Percentiles rank a stretch among this genome's conserved stretches.
phyloP scores from a whole-genome alignment of 2,329 filamentous ascomycete genomes.

The Aspergillus fijiensis region DNA sequence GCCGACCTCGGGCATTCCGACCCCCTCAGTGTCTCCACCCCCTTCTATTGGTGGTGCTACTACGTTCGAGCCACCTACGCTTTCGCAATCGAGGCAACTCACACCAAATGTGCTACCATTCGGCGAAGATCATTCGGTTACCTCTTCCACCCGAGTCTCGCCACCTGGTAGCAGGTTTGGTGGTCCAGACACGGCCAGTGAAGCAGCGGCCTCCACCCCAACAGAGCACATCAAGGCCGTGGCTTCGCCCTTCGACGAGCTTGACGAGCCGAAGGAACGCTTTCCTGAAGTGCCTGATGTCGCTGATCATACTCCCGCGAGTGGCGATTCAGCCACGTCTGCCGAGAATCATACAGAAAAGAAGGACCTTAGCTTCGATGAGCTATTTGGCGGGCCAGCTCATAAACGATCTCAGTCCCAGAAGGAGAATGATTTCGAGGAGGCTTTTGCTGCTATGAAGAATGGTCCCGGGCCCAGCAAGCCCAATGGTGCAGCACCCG shows the following conservation, averaged over 20 bases:
- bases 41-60: conserved; percentile 25
- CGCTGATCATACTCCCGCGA: conserved; percentile 21
- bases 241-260: conserved; percentile 37
- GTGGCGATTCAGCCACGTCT: conserved; percentile 49
- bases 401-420: conserved; percentile 48
- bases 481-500: conserved; percentile 28
- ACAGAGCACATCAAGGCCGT: conserved; percentile 18
- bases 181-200: conserved; percentile 46
- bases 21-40: conserved; percentile 62
- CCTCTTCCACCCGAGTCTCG: conserved; percentile 75
- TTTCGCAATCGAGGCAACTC: conserved; percentile 73
- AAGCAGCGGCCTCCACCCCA: conserved; percentile 33
- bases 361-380: conserved; percentile 46
- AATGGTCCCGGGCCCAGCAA: conserved; percentile 50
- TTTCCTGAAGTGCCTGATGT: conserved; percentile 23
- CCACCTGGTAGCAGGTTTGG: conserved; percentile 68
- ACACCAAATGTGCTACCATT: conserved; percentile 75
- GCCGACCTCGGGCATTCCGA: conserved; percentile 54
- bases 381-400: conserved; percentile 45
- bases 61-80: conserved; percentile 52
- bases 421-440: conserved; percentile 49
- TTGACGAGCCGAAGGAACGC: conserved; percentile 21
- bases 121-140: conserved; percentile 64
- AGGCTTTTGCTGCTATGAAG: conserved; percentile 48
- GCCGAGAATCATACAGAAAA: conserved; percentile 25